A percentile compares a stretch with the other conserved stretches of the same genome.
Conservation (phyloP, 176 grass and related monocot species). For the Pontederia crassipes region DNA sequence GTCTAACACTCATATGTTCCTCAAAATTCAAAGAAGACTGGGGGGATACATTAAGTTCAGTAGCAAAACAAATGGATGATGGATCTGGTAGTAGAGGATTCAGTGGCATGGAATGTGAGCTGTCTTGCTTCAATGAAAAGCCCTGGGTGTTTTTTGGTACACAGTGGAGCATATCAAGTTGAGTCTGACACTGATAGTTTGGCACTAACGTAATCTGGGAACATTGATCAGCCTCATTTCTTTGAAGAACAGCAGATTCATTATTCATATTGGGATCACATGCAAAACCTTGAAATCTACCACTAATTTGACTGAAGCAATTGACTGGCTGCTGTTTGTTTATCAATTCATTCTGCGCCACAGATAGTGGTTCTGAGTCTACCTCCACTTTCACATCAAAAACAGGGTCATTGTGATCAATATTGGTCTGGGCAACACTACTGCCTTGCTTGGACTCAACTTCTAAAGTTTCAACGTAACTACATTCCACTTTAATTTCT, state of each 20-base stretch:
- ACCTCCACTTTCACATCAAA: conserved; percentile 24
- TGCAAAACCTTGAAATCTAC: conserved; percentile 13
- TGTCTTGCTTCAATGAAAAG: conserved; percentile 40
- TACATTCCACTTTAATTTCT: conserved; percentile 14
- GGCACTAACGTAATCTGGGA: conserved; percentile 17
- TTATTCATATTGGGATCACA: conserved; percentile 7
- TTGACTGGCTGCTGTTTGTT: conserved; percentile 14
- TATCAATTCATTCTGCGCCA: conserved; percentile 8
- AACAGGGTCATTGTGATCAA: not conserved
- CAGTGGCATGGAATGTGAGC: conserved; percentile 15
- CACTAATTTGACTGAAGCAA: conserved; percentile 14
- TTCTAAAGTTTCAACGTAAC: not conserved
- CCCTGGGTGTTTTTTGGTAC: conserved; percentile 14
- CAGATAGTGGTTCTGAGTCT: conserved; percentile 1
- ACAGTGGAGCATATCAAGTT: conserved; percentile 14
- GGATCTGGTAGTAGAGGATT: conserved; percentile 37
- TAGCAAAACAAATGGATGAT: conserved; percentile 42
- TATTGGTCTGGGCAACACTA: conserved; percentile 1
- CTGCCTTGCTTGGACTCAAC: conserved; percentile 14
- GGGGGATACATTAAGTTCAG: conserved; percentile 31
- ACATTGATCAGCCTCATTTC: conserved; percentile 20
- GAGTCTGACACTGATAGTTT: conserved; percentile 23
- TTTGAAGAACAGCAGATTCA: conserved; percentile 16
- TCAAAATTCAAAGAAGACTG: conserved; percentile 38
- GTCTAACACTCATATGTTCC: conserved; percentile 17